Evolutionary conservation across 176 grass and related monocot species (phyloP).

Genomic region (Oryza rufipogon): DNA sequence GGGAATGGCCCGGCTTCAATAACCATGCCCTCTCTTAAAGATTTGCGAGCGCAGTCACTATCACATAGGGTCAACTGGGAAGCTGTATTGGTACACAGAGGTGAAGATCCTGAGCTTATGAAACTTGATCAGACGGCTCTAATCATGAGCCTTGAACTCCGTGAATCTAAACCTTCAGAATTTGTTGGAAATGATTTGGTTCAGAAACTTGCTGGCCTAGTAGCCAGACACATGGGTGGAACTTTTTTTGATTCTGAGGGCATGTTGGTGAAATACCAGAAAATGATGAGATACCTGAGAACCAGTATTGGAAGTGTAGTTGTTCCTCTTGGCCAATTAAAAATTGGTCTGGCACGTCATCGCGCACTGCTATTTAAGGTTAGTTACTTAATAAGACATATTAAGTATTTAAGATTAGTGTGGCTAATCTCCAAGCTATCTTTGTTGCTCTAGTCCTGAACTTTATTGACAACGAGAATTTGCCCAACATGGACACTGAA

Average conservation of each 20-base stretch:
- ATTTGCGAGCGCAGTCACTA: constrained; percentile 61
- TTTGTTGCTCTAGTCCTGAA: neutral
- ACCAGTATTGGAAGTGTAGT: constrained; percentile 62
- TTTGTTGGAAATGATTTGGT: constrained; percentile 66
- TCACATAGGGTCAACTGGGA: constrained; percentile 78
- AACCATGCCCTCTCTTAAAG: constrained; percentile 78
- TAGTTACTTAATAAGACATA: constrained; percentile 31
- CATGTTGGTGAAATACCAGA: constrained; percentile 61
- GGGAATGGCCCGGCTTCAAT: constrained; percentile 48
- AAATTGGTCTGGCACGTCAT: constrained; percentile 88
- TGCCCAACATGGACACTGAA: too few species aligned
- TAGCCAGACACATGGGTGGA: constrained; percentile 92
- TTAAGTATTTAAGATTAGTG: constrained; percentile 18
- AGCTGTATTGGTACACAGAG: constrained; percentile 84
- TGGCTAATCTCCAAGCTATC: neutral
- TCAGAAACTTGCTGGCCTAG: constrained; percentile 73
- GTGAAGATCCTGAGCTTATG: constrained; percentile 79
- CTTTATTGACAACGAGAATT: too few species aligned
- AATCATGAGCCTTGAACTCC: constrained; percentile 54
- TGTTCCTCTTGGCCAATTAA: constrained; percentile 80
- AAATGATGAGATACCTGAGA: constrained; percentile 61
- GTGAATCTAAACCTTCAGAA: constrained; percentile 54
- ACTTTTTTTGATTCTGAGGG: constrained; percentile 70
- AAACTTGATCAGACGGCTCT: constrained; percentile 73
- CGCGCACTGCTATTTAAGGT: constrained; percentile 98